phyloP scores from a whole-genome alignment of 78 protist species.

The Dictyostelium intermedium region DNA sequence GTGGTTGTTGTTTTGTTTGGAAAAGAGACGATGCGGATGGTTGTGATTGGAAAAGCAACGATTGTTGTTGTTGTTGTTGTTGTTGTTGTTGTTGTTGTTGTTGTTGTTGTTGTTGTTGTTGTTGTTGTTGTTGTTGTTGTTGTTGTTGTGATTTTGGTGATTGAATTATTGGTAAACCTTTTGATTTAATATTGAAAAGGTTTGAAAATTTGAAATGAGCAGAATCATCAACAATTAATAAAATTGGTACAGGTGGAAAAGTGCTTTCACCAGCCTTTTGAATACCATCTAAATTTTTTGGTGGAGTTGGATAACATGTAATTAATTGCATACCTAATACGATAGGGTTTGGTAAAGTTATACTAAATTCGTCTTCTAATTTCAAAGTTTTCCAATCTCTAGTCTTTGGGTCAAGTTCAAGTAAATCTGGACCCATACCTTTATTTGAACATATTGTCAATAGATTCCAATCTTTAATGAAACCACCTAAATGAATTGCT shows the following conservation, averaged over 20 bases:
- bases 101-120: neutral
- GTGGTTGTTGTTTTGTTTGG: neutral
- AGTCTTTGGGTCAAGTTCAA: neutral
- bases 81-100: neutral
- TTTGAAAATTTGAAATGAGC: neutral
- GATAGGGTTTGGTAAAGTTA: neutral
- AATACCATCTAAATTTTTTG: neutral
- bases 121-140: neutral
- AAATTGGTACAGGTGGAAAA: conserved; percentile 10
- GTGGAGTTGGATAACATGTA: neutral
- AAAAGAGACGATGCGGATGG: neutral
- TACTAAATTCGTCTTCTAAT: neutral
- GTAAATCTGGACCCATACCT: neutral
- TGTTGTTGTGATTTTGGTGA: neutral
- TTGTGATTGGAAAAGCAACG: neutral
- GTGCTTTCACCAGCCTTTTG: neutral
- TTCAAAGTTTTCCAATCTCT: neutral
- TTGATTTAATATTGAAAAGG: neutral
- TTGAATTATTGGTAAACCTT: neutral
- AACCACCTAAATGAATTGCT: neutral
- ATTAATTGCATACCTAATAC: neutral
- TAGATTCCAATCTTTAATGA: neutral
- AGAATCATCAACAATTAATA: neutral
- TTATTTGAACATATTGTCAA: neutral
- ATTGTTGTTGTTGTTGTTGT: neutral